These are phyloP conservation scores for Aegilops sharonensis DNA, from an alignment of 176 grass and related monocot genomes.

Conservation along the genomic window DNA sequence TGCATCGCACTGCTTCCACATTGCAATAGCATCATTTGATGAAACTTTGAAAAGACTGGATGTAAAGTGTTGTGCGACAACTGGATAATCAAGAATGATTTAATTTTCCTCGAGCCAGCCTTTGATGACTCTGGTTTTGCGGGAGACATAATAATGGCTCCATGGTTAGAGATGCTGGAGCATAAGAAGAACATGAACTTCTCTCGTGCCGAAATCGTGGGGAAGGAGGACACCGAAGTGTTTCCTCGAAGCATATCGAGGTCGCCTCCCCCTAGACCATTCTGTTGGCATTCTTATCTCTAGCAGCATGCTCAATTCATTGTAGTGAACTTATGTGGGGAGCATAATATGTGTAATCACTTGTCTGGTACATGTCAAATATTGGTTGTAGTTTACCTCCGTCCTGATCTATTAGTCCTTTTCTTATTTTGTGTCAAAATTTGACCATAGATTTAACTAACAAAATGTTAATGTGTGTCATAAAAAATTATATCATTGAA, in stretches of 20 bases:
- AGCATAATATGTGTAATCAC: conserved; percentile 38
- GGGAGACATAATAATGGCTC: conserved; percentile 25
- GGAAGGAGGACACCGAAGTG: conserved; percentile 30
- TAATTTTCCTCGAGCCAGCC: conserved; percentile 15
- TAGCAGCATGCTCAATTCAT: conserved; percentile 40
- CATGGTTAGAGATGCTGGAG: conserved; percentile 18
- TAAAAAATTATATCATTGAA: no score
- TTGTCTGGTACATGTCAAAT: conserved; percentile 38
- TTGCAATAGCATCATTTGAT: conserved; percentile 45
- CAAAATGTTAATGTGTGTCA: no score
- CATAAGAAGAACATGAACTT: conserved; percentile 37
- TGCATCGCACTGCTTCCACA: conserved; percentile 71
- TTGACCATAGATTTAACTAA: no score
- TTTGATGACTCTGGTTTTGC: not conserved
- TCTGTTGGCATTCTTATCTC: conserved; percentile 32
- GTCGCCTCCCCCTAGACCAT: not conserved
- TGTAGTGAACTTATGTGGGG: conserved; percentile 34
- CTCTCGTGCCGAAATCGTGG: conserved; percentile 18
- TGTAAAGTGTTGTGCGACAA: conserved; percentile 33
- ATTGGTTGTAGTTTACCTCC: conserved; percentile 36
- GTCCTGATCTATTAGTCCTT: no score
- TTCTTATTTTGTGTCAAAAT: no score
- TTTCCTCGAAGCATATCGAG: conserved; percentile 26
- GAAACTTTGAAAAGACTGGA: conserved; percentile 4
- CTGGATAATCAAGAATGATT: conserved; percentile 5